Evolutionary conservation across 164 flowering plant genomes (phyloP).

Genomic region (Berberis thunbergii): DNA sequence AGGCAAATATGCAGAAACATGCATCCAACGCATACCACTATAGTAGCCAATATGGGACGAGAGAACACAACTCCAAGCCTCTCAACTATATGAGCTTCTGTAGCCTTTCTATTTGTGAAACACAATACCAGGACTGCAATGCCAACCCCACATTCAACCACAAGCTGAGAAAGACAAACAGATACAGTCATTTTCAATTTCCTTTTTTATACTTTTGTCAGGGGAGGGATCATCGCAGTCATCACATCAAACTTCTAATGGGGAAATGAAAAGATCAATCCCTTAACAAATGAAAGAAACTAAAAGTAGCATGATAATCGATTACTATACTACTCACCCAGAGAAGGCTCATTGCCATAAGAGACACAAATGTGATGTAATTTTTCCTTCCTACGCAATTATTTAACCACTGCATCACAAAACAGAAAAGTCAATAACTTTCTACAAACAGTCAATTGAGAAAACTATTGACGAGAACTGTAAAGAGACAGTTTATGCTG

Average conservation of each 20-base stretch:
- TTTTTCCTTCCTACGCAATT: slow-evolving; percentile 88
- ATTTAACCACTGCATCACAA: slow-evolving; percentile 70
- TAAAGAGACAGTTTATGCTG: no score
- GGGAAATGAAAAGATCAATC: neutral
- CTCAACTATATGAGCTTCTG: slow-evolving; percentile 46
- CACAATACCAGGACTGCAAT: slow-evolving; percentile 69
- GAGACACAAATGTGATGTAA: slow-evolving; percentile 61
- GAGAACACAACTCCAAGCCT: slow-evolving; percentile 81
- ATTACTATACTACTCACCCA: slow-evolving; percentile 45
- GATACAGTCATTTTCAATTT: neutral
- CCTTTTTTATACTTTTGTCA: no score
- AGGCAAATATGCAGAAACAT: no score
- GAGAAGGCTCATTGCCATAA: slow-evolving; percentile 70
- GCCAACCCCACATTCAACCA: slow-evolving; percentile 64
- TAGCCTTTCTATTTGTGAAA: slow-evolving; percentile 48
- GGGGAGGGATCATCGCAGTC: no score
- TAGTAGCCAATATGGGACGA: slow-evolving; percentile 62
- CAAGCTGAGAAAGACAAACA: slow-evolving; percentile 34
- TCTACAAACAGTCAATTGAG: neutral
- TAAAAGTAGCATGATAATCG: neutral
- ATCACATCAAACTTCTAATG: neutral
- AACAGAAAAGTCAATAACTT: neutral
- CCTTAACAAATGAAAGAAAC: neutral
- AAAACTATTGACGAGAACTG: neutral
- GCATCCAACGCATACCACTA: slow-evolving; percentile 50